Base-by-base conservation (phyloP, 192 early-diverging fungal species). In the Coemansia sp. region DNA sequence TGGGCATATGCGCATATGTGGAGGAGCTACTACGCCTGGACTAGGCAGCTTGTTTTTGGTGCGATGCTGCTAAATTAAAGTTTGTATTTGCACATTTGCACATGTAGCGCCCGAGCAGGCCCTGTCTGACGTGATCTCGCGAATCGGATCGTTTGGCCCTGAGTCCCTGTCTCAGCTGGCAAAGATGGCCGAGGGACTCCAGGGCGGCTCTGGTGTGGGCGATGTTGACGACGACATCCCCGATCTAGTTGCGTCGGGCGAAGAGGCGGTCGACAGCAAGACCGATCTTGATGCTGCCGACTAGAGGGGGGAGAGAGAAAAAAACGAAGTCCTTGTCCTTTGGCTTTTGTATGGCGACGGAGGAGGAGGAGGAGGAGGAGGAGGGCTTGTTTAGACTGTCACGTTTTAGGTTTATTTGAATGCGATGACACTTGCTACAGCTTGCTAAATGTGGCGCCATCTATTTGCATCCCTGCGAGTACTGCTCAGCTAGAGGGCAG, bases 211-310 rank as follows among this genome's bases (percentile, higher is more conserved):
- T 39, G 82, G 83, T 52, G 86, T 80, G 48, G 83, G 75, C 58
- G 82, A 75, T 44, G 84, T 81, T 40, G 93, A 95, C 70, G 96
- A 98, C 70, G 95, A 96, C 62, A 90, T 99, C 61, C 95, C 95
- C 37, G 97, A 93, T 42, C 87, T 98, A 61, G 93, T 97, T 56
- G 86, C 90, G 39, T 80, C 78, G 53, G 86, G 82, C 46, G 89
- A 91, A 19, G 81, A 83, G 34, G 68, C 64, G 24, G 78, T 68
- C 46, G 83, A 82, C 44, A 68, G 58, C 76, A 77, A 73, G 72
- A 83, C 67, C 46, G 83, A 87, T 40, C 60, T 73, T 33, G 56
- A 79, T 18, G 67, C 66, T 6, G 60, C 76, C 36, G 76, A 79
- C 44, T 79, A 68, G 54, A 19, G 14, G 29, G 29, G 7, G 29